Conservation (phyloP, 2,329 filamentous ascomycete species). For the Lecanicillium sp. region DNA sequence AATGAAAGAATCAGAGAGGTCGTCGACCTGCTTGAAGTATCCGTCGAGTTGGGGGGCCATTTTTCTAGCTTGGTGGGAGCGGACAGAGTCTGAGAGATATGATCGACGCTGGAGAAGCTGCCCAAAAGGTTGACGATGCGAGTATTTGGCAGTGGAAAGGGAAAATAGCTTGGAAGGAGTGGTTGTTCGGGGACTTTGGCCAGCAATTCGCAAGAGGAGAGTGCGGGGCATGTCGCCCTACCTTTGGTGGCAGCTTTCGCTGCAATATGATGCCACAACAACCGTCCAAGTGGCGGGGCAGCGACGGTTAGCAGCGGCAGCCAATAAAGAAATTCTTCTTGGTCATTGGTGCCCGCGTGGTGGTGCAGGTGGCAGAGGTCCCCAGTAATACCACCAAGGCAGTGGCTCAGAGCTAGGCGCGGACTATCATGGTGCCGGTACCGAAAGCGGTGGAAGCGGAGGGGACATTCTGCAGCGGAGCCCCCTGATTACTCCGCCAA, state of each 20-base stretch:
- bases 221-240: constrained; percentile 11
- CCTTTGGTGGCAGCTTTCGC: constrained; percentile 2
- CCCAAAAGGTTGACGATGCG: neutral
- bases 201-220: constrained; percentile 9
- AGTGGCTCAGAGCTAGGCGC: too few relatives aligned
- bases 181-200: constrained; percentile 6
- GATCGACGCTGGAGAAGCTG: constrained; percentile 18
- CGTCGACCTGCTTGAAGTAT: constrained; percentile 90
- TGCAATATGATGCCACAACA: neutral
- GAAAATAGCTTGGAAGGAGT: neutral
- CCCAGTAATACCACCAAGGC: too few relatives aligned
- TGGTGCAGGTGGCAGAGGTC: too few relatives aligned
- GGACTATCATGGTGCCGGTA: too few relatives aligned
- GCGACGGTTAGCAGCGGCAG: constrained; percentile 7
- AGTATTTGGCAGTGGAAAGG: neutral
- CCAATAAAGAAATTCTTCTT: constrained; percentile 9
- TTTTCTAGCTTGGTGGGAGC: constrained; percentile 55
- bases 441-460: too few relatives aligned
- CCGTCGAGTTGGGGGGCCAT: constrained; percentile 89
- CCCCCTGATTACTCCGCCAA: too few relatives aligned
- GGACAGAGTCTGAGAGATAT: constrained; percentile 47
- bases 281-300: constrained; percentile 6
- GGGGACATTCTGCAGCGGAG: too few relatives aligned
- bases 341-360: neutral
- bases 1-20: constrained; percentile 72